These are phyloP conservation scores for Ascochyta fabae DNA, from an alignment of 2,329 filamentous ascomycete genomes.

Conservation along the genomic window DNA sequence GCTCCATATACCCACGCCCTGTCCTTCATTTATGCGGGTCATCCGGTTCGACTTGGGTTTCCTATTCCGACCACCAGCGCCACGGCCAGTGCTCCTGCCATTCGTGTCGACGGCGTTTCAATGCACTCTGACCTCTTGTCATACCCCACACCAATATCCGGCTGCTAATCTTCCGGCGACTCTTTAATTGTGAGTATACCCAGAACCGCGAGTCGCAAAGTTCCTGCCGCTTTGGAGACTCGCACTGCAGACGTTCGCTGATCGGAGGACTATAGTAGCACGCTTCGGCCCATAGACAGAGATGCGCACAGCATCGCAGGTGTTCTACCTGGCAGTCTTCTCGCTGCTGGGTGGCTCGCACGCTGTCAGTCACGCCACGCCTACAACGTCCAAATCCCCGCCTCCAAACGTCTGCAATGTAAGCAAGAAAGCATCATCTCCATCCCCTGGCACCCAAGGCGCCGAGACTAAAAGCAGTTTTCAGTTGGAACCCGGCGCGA, in stretches of 20 bases:
- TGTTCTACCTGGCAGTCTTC: conserved; percentile 69
- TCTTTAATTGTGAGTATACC: conserved; percentile 19
- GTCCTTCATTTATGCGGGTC: conserved; percentile 34
- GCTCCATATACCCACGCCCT: conserved; percentile 15
- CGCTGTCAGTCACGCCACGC: conserved; percentile 46
- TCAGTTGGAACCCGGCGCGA: conserved; percentile 85
- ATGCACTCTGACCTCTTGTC: conserved; percentile 50
- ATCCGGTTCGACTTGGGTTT: conserved; percentile 20
- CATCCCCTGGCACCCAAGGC: conserved; percentile 26
- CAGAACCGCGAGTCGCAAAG: conserved; percentile 8
- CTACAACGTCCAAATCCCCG: conserved; percentile 49
- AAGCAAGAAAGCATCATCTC: conserved; percentile 48
- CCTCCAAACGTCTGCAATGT: conserved; percentile 62
- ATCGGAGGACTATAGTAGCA: conserved; percentile 34
- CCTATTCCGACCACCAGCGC: conserved; percentile 31
- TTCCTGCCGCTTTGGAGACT: conserved; percentile 10
- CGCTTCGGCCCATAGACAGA: conserved; percentile 14
- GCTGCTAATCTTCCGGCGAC: conserved; percentile 15
- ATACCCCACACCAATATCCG: conserved; percentile 33
- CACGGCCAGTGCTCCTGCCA: conserved; percentile 30
- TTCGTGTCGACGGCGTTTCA: conserved; percentile 31
- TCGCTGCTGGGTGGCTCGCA: conserved; percentile 60
- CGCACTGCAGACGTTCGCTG: conserved; percentile 45
- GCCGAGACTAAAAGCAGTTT: conserved; percentile 46
- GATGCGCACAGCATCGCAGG: conserved; percentile 61